A percentile compares a stretch with the other conserved stretches of the same genome.
Evolutionary conservation across 495 filamentous ascomycete species (phyloP).

Genomic region (Xylaria flabelliformis): DNA sequence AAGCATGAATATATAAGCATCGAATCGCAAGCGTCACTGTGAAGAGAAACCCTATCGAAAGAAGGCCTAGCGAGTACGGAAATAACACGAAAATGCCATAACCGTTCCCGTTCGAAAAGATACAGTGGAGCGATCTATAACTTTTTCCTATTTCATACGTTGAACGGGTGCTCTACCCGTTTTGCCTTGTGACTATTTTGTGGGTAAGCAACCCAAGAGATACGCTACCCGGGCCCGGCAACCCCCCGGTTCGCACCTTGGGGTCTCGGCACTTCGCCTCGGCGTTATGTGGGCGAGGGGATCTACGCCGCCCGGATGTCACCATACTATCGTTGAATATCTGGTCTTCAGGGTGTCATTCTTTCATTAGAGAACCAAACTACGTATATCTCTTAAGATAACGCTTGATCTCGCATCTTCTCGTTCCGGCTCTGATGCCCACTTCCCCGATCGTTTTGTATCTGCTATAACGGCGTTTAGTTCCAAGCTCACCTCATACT

Average conservation of each 20-base stretch:
- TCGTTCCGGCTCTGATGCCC: not conserved
- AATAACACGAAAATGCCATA: constrained; percentile 25
- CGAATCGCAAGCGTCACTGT: not conserved
- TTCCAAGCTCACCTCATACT: not conserved
- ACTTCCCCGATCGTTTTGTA: not conserved
- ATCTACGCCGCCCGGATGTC: not conserved
- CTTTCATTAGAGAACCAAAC: not conserved
- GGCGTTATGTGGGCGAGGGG: constrained; percentile 9
- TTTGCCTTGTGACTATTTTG: constrained; percentile 9
- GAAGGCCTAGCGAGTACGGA: constrained; percentile 3
- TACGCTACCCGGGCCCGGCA: not conserved
- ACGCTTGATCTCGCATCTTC: not conserved
- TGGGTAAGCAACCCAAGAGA: not conserved
- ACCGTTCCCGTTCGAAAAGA: not conserved
- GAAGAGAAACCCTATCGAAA: not conserved
- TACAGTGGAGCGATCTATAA: constrained; percentile 1
- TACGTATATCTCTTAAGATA: not conserved
- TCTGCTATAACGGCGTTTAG: not conserved
- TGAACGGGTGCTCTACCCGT: not conserved
- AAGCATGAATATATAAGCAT: not conserved
- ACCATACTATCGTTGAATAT: not conserved
- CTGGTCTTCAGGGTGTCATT: not conserved
- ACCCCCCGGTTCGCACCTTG: not conserved
- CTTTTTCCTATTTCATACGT: not conserved
- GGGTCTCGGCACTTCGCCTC: constrained; percentile 24